These are phyloP conservation scores for Candida jianshihensis DNA, from an alignment of 805 yeast genomes.

Conservation along the genomic window DNA sequence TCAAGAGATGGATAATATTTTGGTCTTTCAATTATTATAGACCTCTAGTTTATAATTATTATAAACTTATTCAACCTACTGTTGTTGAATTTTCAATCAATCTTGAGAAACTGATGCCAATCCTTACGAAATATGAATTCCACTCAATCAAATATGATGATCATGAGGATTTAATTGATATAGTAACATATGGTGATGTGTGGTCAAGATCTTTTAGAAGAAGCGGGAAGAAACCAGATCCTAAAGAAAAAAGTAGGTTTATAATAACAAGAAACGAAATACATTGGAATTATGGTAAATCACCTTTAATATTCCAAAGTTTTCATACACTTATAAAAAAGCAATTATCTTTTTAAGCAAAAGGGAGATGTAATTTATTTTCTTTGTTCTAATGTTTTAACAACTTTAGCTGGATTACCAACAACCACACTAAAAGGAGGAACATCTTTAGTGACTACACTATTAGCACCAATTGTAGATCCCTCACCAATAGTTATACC, in stretches of 20 bases:
- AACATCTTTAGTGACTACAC: slow-evolving; percentile 53
- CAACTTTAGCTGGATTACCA: slow-evolving; percentile 56
- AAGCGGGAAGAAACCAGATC: slow-evolving; percentile 2
- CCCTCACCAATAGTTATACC: slow-evolving; percentile 63
- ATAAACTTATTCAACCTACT: slow-evolving; percentile 6
- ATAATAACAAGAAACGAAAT: slow-evolving; percentile 6
- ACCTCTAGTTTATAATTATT: slow-evolving; percentile 7
- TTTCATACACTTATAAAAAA: slow-evolving; percentile 8
- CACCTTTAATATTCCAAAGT: slow-evolving; percentile 14
- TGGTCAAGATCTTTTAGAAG: slow-evolving; percentile 23
- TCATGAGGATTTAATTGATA: neutral
- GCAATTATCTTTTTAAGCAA: too few relatives aligned
- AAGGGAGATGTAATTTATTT: too few relatives aligned
- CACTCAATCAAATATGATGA: neutral
- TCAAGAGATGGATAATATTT: slow-evolving; percentile 21
- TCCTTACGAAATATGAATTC: neutral
- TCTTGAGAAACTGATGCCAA: slow-evolving; percentile 1
- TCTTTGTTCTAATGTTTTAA: slow-evolving; percentile 18
- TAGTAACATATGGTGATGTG: slow-evolving; percentile 12
- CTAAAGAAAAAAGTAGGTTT: slow-evolving; percentile 6
- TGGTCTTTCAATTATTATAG: slow-evolving; percentile 16
- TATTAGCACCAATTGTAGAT: slow-evolving; percentile 59
- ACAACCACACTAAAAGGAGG: slow-evolving; percentile 49
- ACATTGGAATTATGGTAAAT: slow-evolving; percentile 15
- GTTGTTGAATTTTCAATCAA: slow-evolving; percentile 12